Evolutionary conservation across 495 filamentous ascomycete genomes (phyloP), one percentile per base, ranked within the genome.

Genomic region (Alectoria sarmentosa): DNA sequence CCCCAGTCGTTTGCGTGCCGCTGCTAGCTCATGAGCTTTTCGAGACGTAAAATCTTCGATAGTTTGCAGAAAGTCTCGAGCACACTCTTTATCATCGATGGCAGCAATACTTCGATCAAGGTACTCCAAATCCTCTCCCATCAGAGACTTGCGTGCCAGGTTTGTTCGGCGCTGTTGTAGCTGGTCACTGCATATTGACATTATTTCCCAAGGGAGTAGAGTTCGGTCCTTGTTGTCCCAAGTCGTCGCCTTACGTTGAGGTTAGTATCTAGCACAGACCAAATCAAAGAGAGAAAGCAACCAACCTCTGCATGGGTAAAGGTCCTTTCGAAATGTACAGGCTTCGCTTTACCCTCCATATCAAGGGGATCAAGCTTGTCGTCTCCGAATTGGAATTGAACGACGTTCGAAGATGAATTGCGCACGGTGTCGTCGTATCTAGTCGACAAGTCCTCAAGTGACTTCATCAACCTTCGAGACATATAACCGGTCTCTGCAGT

Each of bases 401-500:
- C 90, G 67, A 98, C 88, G 28, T 84, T 85, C 44, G 86, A 85
- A 19, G 86, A 87, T 3, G 90, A 94, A 39, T 92, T 97, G 58
- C 94, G 85, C 3, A 98, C 95, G 3, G 95, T 98, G 71, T 94
- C 82, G 73, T 98, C 94, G 69, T 98, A 98, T 70, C 88, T 82
- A 0, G 88, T 88, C 0, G 91, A 94, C 11, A 98, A 79, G 82
- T 98, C 94, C 72, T 98, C 94, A 42, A 98, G 79, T 0, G 90
- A 94, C 77, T 98, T 98, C 94, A 98, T 98, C 74, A 98, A 75
- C 49, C 94, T 88, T 77, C 94, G 86, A 65, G 92, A 97, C 95
- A 98, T 98, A 78, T 98, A 98, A 61, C 94, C 94, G 8, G 94
- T 98, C 75, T 98, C 94, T 36, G 94, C 94, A 21, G 94, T 98